Base-by-base conservation (phyloP, 208 protist genomes). In the Porcisia hertigi region DNA sequence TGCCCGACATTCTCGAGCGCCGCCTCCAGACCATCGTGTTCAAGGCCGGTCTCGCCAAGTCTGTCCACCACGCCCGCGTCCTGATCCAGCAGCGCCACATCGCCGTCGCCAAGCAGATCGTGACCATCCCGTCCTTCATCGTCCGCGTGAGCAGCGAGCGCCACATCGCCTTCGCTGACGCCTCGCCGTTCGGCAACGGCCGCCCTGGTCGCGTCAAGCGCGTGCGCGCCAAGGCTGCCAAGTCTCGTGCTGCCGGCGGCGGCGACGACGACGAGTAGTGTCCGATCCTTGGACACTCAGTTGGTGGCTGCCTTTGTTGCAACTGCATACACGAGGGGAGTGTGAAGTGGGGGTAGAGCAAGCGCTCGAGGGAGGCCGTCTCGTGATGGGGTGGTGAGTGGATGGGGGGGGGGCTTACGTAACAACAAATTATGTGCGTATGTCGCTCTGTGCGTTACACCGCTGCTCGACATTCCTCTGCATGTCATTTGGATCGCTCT, bases 11-110 rank as follows among this genome's bases (percentile, higher is more conserved):
- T 91, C 93, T 99, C 47, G 98, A 99, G 88, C 98, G 99, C 83
- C 98, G 99, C 83, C 99, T 99, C 67, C 99, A 99, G 94, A 99
- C 99, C 53, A 84, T 99, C 69, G 98, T 99, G 45, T 98, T 99
- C 95, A 99, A 99, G 89, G 86, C 94, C 23, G 96, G 95, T 71
- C 94, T 99, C 72, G 99, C 99, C 84, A 99, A 99, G 89, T 99
- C 99, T 47, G 98, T 99, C 82, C 99, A 99, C 94, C 99, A 99
- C 91, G 98, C 99, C 79, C 98, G 99, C 86, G 96, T 99, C 45
- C 92, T 99, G 45, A 99, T 99, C 90, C 88, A 93, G 75, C 98
- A 99, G 91, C 94, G 99, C 82, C 99, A 99, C 98, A 99, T 99
- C 88, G 95, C 98, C 70, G 99, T 99, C 69, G 99, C 99, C 78